These are phyloP conservation scores for Passalora sequoiae DNA, from an alignment of 2,329 filamentous ascomycete species.

Conservation along the genomic window DNA sequence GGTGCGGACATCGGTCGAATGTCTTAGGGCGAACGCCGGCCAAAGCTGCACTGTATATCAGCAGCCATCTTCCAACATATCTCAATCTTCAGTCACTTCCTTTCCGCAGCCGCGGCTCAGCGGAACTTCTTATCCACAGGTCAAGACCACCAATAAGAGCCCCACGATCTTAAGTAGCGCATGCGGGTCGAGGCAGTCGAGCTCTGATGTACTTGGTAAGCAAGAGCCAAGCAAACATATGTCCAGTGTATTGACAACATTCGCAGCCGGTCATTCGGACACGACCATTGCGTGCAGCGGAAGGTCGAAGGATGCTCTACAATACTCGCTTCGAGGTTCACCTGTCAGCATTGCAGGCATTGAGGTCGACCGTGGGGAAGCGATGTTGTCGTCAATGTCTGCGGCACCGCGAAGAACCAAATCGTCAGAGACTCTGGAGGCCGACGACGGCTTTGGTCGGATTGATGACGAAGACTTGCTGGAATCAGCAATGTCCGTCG, in stretches of 20 bases:
- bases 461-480: constrained; percentile 16
- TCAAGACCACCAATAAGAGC: neutral
- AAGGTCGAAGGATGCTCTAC: too few species aligned
- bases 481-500: constrained; percentile 11
- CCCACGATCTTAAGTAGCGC: too few species aligned
- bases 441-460: constrained; percentile 15
- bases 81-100: neutral
- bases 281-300: too few species aligned
- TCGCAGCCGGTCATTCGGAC: too few species aligned
- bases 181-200: too few species aligned
- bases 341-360: too few species aligned
- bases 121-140: neutral
- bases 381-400: neutral
- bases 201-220: too few species aligned
- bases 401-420: neutral
- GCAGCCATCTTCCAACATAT: constrained; percentile 3
- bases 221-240: too few species aligned
- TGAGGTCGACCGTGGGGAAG: too few species aligned
- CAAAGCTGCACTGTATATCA: constrained; percentile 16
- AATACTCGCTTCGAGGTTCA: too few species aligned
- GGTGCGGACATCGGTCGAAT: constrained; percentile 15
- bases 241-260: too few species aligned
- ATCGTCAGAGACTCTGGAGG: constrained; percentile 1
- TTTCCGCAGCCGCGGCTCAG: constrained; percentile 9
- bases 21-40: constrained; percentile 12